These are phyloP conservation scores for Neltuma alba DNA, from an alignment of 306 rosid genomes.

Conservation along the genomic window DNA sequence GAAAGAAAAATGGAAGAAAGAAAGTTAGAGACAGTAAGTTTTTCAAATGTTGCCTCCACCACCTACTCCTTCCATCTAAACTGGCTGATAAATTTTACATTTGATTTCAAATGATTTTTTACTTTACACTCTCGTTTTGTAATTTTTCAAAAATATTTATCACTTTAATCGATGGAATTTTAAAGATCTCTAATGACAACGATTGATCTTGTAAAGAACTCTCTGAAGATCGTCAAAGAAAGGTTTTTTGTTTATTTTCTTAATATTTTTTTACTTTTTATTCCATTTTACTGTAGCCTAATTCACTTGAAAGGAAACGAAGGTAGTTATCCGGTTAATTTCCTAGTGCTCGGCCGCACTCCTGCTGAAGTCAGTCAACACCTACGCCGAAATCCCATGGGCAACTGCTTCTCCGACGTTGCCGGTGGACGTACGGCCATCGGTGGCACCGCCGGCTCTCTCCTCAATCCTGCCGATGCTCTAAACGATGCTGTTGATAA, in stretches of 20 bases:
- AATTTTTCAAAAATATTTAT: not conserved
- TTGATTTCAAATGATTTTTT: not conserved
- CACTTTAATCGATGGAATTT: too few species aligned
- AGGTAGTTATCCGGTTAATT: not conserved
- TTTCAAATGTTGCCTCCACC: not conserved
- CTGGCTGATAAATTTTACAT: too few species aligned
- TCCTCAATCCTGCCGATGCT: constrained; percentile 37
- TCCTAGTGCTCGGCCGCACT: not conserved
- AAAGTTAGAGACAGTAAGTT: not conserved
- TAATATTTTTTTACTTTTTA: too few species aligned
- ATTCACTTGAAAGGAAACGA: too few species aligned
- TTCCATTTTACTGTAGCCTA: too few species aligned
- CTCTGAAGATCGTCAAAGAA: too few species aligned
- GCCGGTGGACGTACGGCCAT: constrained; percentile 54
- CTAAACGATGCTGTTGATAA: constrained; percentile 55
- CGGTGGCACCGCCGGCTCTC: constrained; percentile 40
- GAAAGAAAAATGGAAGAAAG: not conserved
- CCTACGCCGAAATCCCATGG: constrained; percentile 39
- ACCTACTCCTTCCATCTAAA: not conserved
- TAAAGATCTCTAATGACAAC: too few species aligned
- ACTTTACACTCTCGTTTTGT: not conserved
- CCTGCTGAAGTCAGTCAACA: constrained; percentile 9
- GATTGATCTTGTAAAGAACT: too few species aligned
- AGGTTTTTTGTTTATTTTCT: too few species aligned
- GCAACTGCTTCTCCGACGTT: constrained; percentile 72